These are phyloP conservation scores for Brassica juncea DNA, from an alignment of 345 rosid species.

Conservation along the genomic window DNA sequence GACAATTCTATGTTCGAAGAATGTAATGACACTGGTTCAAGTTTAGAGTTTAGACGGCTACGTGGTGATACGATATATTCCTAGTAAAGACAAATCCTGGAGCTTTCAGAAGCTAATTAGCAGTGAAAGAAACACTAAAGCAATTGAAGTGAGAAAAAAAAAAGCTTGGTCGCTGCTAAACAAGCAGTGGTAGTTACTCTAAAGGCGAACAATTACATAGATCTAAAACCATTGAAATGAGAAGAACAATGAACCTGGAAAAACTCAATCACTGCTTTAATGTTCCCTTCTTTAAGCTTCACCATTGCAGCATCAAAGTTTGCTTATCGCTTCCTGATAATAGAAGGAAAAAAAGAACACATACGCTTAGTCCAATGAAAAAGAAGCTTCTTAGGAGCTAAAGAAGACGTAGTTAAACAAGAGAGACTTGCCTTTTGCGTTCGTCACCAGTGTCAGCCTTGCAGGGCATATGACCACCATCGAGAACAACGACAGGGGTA, in stretches of 20 bases:
- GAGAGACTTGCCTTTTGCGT: slow-evolving; percentile 51
- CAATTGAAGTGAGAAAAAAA: slow-evolving; percentile 23
- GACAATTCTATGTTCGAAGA: slow-evolving; percentile 1
- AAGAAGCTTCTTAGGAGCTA: neutral
- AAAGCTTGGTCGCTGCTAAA: slow-evolving; percentile 52
- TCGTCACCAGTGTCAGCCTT: slow-evolving; percentile 74
- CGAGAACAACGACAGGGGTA: slow-evolving; percentile 79
- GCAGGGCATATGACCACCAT: slow-evolving; percentile 80
- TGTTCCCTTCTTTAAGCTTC: slow-evolving; percentile 74
- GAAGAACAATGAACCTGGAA: slow-evolving; percentile 60
- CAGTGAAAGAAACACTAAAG: neutral
- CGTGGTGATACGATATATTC: neutral
- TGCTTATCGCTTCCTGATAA: slow-evolving; percentile 59
- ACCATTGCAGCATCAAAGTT: slow-evolving; percentile 67
- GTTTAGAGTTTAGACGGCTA: neutral
- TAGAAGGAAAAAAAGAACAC: neutral
- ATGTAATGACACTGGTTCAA: slow-evolving; percentile 4
- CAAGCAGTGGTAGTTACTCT: neutral
- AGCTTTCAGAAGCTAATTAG: neutral
- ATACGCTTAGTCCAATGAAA: neutral
- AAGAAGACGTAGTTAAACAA: neutral
- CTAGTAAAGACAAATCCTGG: neutral
- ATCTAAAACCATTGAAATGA: neutral
- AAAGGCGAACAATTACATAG: neutral
- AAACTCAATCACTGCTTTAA: slow-evolving; percentile 65